A percentile compares a stretch with the other conserved stretches of the same genome.
Conservation (phyloP, 116 monocot species). For the Phalaenopsis hybrid region DNA sequence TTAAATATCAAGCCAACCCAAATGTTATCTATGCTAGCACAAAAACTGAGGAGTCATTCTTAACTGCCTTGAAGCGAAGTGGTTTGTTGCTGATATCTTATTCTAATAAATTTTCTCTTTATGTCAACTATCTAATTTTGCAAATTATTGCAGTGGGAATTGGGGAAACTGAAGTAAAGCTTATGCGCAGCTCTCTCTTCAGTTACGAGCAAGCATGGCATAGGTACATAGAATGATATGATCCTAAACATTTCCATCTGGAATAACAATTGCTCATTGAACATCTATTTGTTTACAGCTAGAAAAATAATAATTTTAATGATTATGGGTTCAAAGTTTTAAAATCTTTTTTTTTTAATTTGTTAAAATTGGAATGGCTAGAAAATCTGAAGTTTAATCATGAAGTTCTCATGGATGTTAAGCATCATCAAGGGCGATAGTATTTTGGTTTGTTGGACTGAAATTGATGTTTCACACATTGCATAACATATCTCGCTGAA, state of each 20-base stretch:
- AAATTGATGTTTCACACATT: background rate
- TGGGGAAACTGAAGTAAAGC: slow-evolving; percentile 55
- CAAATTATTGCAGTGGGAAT: slow-evolving; percentile 34
- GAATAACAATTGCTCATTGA: background rate
- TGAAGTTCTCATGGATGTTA: background rate
- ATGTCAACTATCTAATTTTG: slow-evolving; percentile 10
- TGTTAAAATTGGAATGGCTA: background rate
- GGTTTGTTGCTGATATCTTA: slow-evolving; percentile 26
- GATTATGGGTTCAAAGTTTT: background rate
- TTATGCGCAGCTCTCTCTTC: slow-evolving; percentile 77
- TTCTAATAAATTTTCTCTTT: background rate
- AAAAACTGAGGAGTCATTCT: slow-evolving; percentile 81
- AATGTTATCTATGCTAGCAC: slow-evolving; percentile 82
- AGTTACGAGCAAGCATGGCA: slow-evolving; percentile 99
- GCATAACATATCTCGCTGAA: background rate
- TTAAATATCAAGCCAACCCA: slow-evolving; percentile 95
- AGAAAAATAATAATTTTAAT: background rate
- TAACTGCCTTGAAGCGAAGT: slow-evolving; percentile 62
- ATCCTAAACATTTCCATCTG: background rate
- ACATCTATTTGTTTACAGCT: background rate
- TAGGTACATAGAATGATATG: slow-evolving; percentile 34
- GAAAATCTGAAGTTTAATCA: background rate
- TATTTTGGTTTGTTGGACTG: background rate
- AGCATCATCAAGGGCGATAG: background rate
- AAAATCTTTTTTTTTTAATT: background rate